Conservation (phyloP, 352 stramenopile species). For the Phytophthora tubulina region DNA sequence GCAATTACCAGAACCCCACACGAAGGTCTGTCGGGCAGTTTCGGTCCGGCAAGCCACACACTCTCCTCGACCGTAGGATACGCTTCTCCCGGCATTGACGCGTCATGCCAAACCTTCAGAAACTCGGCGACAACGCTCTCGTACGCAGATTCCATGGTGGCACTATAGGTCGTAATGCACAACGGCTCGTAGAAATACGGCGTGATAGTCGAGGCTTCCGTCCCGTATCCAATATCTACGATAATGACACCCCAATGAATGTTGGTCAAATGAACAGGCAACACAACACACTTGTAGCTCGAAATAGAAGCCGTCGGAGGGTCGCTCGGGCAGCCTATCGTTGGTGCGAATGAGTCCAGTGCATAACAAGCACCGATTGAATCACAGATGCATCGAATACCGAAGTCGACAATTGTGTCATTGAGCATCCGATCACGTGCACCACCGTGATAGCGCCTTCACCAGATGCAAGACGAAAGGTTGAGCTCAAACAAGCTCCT, state of each 20-base stretch:
- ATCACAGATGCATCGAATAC: slow-evolving; percentile 11
- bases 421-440: slow-evolving; percentile 9
- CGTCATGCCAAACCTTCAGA: slow-evolving; percentile 11
- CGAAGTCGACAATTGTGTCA: slow-evolving; percentile 1
- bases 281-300: not conserved
- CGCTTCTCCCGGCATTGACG: not conserved
- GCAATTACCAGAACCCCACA: slow-evolving; percentile 10
- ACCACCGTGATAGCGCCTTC: not conserved
- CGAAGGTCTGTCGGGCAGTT: slow-evolving; percentile 5
- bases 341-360: not conserved
- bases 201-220: not conserved
- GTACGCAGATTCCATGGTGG: not conserved
- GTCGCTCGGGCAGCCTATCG: not conserved
- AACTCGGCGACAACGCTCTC: not conserved
- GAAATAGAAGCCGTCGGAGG: not conserved
- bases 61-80: not conserved
- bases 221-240: not conserved
- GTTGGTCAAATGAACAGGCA: not conserved
- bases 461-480: not conserved
- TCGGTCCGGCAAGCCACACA: slow-evolving; percentile 1
- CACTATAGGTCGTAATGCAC: not conserved
- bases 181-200: slow-evolving; percentile 15
- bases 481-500: not conserved
- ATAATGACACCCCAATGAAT: slow-evolving; percentile 11
- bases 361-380: not conserved